A percentile compares a stretch with the other conserved stretches of the same genome.
These are phyloP conservation scores for Globisporangium mamillatum DNA, from an alignment of 352 stramenopile species.

Conservation along the genomic window DNA sequence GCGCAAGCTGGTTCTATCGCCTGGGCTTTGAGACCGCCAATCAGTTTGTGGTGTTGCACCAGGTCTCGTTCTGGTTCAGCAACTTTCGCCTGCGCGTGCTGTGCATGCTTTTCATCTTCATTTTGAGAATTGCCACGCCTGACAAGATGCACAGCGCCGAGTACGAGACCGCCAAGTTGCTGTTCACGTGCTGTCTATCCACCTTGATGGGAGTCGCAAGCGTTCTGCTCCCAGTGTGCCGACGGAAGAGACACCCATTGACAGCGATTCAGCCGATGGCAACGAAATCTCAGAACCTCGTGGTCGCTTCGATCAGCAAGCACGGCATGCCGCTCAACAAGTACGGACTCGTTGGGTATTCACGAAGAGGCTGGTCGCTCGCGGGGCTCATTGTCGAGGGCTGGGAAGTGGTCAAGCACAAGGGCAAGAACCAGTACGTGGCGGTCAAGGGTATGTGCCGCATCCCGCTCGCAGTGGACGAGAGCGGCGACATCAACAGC, in stretches of 20 bases:
- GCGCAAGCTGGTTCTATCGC: slow-evolving; percentile 30
- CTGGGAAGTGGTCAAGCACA: slow-evolving; percentile 25
- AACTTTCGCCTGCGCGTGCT: slow-evolving; percentile 20
- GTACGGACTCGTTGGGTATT: slow-evolving; percentile 28
- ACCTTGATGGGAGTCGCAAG: slow-evolving; percentile 14
- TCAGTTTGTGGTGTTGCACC: slow-evolving; percentile 18
- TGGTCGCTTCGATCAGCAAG: slow-evolving; percentile 22
- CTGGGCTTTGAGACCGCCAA: slow-evolving; percentile 29
- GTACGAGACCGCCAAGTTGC: slow-evolving; percentile 28
- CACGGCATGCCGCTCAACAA: slow-evolving; percentile 29
- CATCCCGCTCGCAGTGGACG: slow-evolving; percentile 12
- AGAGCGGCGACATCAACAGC: slow-evolving; percentile 13
- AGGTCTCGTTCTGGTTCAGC: slow-evolving; percentile 25
- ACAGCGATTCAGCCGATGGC: slow-evolving; percentile 7
- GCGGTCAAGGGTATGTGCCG: slow-evolving; percentile 17
- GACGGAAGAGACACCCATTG: neutral
- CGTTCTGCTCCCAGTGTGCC: slow-evolving; percentile 3
- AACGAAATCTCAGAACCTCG: slow-evolving; percentile 20
- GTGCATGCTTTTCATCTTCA: slow-evolving; percentile 16
- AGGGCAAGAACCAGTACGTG: slow-evolving; percentile 11
- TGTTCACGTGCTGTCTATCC: slow-evolving; percentile 14
- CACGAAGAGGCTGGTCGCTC: slow-evolving; percentile 26
- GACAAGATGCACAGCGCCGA: slow-evolving; percentile 21
- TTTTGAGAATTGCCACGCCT: slow-evolving; percentile 16
- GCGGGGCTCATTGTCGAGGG: slow-evolving; percentile 29